Conservation (phyloP, 2,329 filamentous ascomycete genomes). For the Zopfia rhizophila region DNA sequence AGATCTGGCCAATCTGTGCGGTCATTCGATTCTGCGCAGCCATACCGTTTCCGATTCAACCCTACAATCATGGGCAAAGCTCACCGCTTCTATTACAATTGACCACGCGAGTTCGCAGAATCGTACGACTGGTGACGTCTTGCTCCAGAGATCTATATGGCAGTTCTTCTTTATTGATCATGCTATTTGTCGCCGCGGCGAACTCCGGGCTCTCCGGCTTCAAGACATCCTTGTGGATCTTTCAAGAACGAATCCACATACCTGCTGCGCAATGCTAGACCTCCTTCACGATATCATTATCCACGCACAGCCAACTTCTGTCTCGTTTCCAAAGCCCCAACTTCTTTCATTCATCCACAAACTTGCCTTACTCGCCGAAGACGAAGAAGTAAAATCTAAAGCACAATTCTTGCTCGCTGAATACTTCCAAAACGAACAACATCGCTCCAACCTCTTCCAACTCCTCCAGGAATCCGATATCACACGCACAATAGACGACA, state of each 20-base stretch:
- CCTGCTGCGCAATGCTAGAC: slow-evolving; percentile 37
- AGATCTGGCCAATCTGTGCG: slow-evolving; percentile 46
- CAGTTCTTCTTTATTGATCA: slow-evolving; percentile 39
- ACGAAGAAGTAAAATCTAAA: slow-evolving; percentile 42
- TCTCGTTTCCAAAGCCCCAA: slow-evolving; percentile 17
- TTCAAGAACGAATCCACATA: slow-evolving; percentile 35
- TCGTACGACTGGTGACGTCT: slow-evolving; percentile 18
- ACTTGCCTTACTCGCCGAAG: slow-evolving; percentile 26
- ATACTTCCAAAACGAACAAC: slow-evolving; percentile 19
- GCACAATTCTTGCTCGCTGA: slow-evolving; percentile 40
- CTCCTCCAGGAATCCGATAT: slow-evolving; percentile 24
- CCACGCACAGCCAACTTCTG: not conserved
- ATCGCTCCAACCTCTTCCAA: slow-evolving; percentile 28
- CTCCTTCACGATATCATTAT: slow-evolving; percentile 30
- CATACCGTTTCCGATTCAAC: slow-evolving; percentile 29
- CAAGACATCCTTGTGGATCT: slow-evolving; percentile 35
- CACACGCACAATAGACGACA: slow-evolving; percentile 28
- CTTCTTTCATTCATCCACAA: slow-evolving; percentile 35
- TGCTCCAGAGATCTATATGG: slow-evolving; percentile 33
- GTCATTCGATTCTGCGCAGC: slow-evolving; percentile 32
- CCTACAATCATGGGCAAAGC: slow-evolving; percentile 31
- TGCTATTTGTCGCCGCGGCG: no score
- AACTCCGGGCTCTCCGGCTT: no score
- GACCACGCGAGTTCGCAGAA: slow-evolving; percentile 26
- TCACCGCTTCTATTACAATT: slow-evolving; percentile 29